phyloP scores from a whole-genome alignment of 1,139 yeast genomes.

The Hemisphaericaspora lyxosophila region DNA sequence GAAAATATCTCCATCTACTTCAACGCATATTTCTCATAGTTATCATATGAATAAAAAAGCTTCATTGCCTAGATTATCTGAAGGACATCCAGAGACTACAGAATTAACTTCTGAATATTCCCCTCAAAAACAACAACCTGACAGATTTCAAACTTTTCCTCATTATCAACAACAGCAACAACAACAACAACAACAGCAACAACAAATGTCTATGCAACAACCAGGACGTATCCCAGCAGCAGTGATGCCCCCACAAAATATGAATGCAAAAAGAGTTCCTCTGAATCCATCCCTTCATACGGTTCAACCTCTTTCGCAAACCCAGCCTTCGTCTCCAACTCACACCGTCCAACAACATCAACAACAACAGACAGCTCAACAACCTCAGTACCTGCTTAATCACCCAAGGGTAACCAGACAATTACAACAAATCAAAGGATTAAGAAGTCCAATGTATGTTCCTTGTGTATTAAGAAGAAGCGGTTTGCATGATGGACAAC shows the following conservation, averaged over 20 bases:
- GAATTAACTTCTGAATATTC: slow-evolving; percentile 8
- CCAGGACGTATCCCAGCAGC: slow-evolving; percentile 22
- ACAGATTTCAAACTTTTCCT: slow-evolving; percentile 10
- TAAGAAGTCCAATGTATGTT: slow-evolving; percentile 80
- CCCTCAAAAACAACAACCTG: slow-evolving; percentile 12
- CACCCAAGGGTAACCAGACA: slow-evolving; percentile 19
- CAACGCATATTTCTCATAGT: not conserved
- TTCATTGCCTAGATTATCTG: slow-evolving; percentile 13
- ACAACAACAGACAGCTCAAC: slow-evolving; percentile 6
- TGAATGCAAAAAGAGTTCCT: slow-evolving; percentile 17
- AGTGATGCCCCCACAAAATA: slow-evolving; percentile 27
- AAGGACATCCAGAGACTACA: slow-evolving; percentile 9
- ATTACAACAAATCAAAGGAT: slow-evolving; percentile 62
- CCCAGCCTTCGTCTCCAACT: slow-evolving; percentile 3
- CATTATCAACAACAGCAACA: slow-evolving; percentile 1
- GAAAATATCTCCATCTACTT: slow-evolving; percentile 6
- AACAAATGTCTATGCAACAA: slow-evolving; percentile 9
- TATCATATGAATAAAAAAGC: slow-evolving; percentile 5
- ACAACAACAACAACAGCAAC: slow-evolving; percentile 5
- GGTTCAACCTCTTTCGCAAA: slow-evolving; percentile 3
- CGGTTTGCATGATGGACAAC: slow-evolving; percentile 12
- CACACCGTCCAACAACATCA: slow-evolving; percentile 3
- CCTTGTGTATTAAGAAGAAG: slow-evolving; percentile 83
- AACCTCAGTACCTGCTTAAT: slow-evolving; percentile 11
- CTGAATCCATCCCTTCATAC: slow-evolving; percentile 11